phyloP scores from a whole-genome alignment of 495 filamentous ascomycete genomes.

The Neurospora sp. region DNA sequence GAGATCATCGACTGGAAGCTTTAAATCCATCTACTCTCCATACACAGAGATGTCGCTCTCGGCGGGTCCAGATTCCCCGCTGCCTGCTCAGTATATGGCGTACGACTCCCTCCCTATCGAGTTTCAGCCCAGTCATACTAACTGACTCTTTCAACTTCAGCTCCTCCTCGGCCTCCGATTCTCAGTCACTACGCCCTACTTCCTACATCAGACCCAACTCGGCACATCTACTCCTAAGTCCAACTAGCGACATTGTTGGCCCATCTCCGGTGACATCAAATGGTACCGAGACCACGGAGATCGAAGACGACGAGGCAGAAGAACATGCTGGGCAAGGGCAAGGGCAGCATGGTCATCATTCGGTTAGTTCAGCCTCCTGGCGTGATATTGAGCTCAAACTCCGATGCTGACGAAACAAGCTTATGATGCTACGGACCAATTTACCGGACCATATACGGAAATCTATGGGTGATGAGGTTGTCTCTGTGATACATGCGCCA shows the following conservation, averaged over 20 bases:
- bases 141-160: constrained; percentile 14
- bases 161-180: constrained; percentile 30
- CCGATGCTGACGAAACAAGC: constrained; percentile 22
- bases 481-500: constrained; percentile 83
- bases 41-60: constrained; percentile 49
- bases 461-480: constrained; percentile 57
- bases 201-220: constrained; percentile 30
- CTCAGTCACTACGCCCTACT: constrained; percentile 31
- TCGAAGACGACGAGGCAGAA: constrained; percentile 58
- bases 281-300: constrained; percentile 60
- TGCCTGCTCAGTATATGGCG: constrained; percentile 38
- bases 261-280: constrained; percentile 71
- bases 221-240: constrained; percentile 32
- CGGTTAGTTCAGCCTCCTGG: constrained; percentile 21
- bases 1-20: constrained; percentile 40
- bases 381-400: constrained; percentile 2
- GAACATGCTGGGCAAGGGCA: constrained; percentile 20
- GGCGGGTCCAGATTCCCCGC: constrained; percentile 43
- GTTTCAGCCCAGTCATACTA: neutral
- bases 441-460: constrained; percentile 42
- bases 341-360: constrained; percentile 22
- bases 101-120: constrained; percentile 15
- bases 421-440: constrained; percentile 53
- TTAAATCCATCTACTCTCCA: constrained; percentile 50
- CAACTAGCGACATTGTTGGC: constrained; percentile 48